Conservation (phyloP, 208 protist genomes). For the Leishmania lainsoni region DNA sequence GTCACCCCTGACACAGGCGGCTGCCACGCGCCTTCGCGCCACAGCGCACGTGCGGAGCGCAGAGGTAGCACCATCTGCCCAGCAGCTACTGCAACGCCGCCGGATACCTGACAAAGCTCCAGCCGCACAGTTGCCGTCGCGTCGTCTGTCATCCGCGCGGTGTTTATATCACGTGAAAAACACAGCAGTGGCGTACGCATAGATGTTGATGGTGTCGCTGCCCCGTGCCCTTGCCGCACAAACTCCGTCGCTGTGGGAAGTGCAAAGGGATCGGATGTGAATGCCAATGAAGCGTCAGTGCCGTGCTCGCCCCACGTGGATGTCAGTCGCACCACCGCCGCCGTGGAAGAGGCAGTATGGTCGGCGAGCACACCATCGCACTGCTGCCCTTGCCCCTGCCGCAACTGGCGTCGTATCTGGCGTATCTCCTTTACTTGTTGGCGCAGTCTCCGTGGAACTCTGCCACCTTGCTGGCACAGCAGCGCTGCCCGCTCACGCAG, state of each 20-base stretch:
- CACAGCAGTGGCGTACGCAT: not conserved
- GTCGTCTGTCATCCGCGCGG: not conserved
- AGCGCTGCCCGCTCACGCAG: slow-evolving; percentile 14
- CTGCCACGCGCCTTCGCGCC: not conserved
- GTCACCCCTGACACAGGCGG: not conserved
- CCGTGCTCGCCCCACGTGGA: not conserved
- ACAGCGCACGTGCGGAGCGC: not conserved
- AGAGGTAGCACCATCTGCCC: slow-evolving; percentile 2
- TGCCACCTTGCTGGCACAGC: slow-evolving; percentile 12
- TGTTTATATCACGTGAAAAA: not conserved
- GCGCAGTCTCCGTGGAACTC: slow-evolving; percentile 21
- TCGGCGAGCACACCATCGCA: not conserved
- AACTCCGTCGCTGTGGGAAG: slow-evolving; percentile 3
- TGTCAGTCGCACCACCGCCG: slow-evolving; percentile 3
- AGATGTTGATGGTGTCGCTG: not conserved
- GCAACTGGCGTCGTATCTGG: slow-evolving; percentile 17
- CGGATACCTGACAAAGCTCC: slow-evolving; percentile 2
- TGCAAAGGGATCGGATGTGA: slow-evolving; percentile 3
- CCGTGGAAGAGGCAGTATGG: not conserved
- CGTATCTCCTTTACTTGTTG: slow-evolving; percentile 23
- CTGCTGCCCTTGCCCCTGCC: not conserved
- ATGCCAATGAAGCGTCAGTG: not conserved
- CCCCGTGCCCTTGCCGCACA: not conserved
- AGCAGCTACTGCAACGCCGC: not conserved
- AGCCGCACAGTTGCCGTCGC: not conserved